These are phyloP conservation scores for Fusarium subglutinans DNA, from an alignment of 2,329 filamentous ascomycete species.

Conservation along the genomic window DNA sequence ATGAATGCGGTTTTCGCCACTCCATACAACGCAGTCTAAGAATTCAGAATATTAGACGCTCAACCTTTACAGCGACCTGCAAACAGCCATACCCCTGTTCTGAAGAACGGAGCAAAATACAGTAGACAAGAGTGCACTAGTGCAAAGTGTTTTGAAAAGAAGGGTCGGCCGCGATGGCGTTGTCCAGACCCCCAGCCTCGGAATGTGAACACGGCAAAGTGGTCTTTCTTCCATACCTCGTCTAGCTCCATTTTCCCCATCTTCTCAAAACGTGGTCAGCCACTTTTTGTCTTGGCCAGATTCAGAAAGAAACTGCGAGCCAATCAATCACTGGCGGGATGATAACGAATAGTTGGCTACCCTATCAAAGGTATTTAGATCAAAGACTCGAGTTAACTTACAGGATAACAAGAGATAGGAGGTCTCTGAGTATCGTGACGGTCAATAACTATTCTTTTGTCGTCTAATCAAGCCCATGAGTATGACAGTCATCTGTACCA, in stretches of 20 bases:
- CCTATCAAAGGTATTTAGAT: not conserved
- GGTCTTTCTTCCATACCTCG: not conserved
- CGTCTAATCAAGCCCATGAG: rapidly evolving
- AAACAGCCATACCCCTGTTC: not conserved
- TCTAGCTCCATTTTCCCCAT: not conserved
- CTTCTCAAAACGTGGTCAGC: not conserved
- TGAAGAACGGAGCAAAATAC: not conserved
- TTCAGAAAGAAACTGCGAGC: not conserved
- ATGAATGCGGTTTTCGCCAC: not conserved
- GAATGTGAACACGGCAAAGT: not conserved
- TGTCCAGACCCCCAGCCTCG: not conserved
- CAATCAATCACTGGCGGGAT: rapidly evolving
- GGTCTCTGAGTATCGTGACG: rapidly evolving
- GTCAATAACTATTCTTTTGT: not conserved
- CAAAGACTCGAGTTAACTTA: rapidly evolving
- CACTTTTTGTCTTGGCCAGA: not conserved
- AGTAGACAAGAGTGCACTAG: not conserved
- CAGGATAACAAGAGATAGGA: rapidly evolving
- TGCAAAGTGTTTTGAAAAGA: rapidly evolving
- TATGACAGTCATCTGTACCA: not conserved
- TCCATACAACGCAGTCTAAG: not conserved
- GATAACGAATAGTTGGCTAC: not conserved
- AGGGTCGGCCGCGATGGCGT: not conserved
- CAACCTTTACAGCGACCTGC: not conserved
- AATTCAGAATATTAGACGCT: not conserved